Evolutionary conservation across 306 rosid species (phyloP), one percentile per base, ranked within the genome.

Genomic region (Delonix regia): DNA sequence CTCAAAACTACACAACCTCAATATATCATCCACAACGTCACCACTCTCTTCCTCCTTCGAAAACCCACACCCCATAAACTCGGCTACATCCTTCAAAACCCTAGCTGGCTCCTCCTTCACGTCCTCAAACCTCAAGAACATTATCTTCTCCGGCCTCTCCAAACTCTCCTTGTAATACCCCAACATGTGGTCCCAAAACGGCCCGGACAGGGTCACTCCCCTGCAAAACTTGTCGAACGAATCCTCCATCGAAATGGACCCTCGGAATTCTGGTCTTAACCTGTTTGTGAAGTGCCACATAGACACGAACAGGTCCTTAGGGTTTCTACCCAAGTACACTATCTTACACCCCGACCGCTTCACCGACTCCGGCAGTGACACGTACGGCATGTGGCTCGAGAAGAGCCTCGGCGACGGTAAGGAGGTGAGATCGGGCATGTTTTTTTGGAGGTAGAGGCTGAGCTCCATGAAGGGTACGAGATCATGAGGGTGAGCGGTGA

Each of bases 381-480:
- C 64, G 1, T 65, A 63, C 0, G 74, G 60, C 0, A 36, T 34
- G 36, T 70, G 70, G 7, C 75, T 52, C 11, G 75, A 66, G 7
- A 80, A 55, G 42, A 73, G 53, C 33, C 80, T 44, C 1, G 75
- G 74, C n/a, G 70, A 42, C 38, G 69, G 9, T 18, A 66, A 12
- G 6, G 74, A 42, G 25, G 41, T 44, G 14, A 85, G 62, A 9
- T 83, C 75, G 6, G 83, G 81, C 18, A 11, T 22, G 56, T 11
- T 36, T 21, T 61, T 60, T 1, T 30, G 47, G 24, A 25, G 14
- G 44, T 80, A 83, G 0, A 82, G 24, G 19, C 66, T 12, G 7
- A 85, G 47, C n/a, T 85, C 89, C 67, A 85, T 71, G 47, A 73
- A 82, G 56, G 87, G 87, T 0, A 83, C 84, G n/a, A 88, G 84